A percentile compares a stretch with the other conserved stretches of the same genome.
phyloP scores from a whole-genome alignment of 108 stramenopile genomes.

The Craspedostauros australis region DNA sequence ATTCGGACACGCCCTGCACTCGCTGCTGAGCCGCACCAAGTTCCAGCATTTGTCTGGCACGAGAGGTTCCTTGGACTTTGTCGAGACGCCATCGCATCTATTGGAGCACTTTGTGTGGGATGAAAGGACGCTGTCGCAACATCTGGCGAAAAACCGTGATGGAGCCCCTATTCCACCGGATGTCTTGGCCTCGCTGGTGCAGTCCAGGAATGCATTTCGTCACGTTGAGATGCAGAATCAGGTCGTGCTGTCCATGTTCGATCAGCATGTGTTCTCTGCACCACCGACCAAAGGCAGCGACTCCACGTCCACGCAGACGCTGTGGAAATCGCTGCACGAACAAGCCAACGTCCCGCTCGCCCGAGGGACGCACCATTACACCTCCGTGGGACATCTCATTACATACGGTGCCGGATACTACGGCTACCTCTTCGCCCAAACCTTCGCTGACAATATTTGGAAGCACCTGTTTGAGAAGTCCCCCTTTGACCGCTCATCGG shows the following conservation, averaged over 20 bases:
- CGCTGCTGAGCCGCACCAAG: conserved; percentile 83
- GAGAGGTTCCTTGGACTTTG: conserved; percentile 87
- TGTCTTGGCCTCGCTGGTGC: conserved; percentile 31
- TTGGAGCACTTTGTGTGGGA: conserved; percentile 80
- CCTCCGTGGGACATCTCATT: conserved; percentile 77
- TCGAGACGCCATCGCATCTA: conserved; percentile 82
- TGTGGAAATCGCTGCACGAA: conserved; percentile 53
- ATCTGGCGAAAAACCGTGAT: conserved; percentile 40
- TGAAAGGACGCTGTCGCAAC: conserved; percentile 42
- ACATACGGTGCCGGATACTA: conserved; percentile 88
- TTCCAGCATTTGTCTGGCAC: conserved; percentile 97
- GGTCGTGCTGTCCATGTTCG: conserved; percentile 69
- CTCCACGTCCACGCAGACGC: conserved; percentile 31
- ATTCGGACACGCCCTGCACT: conserved; percentile 96
- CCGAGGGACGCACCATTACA: conserved; percentile 77
- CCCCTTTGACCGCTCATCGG: conserved; percentile 26
- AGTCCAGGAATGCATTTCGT: conserved; percentile 59
- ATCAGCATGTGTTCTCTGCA: conserved; percentile 74
- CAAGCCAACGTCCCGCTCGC: conserved; percentile 57
- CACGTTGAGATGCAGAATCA: conserved; percentile 76
- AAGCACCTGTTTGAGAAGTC: conserved; percentile 28
- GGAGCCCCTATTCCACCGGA: conserved; percentile 57
- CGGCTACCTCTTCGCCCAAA: conserved; percentile 79
- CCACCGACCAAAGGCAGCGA: not conserved
- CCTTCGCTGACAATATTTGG: conserved; percentile 82